phyloP scores from a whole-genome alignment of 2,329 filamentous ascomycete genomes.

The Pseudogymnoascus sp. region DNA sequence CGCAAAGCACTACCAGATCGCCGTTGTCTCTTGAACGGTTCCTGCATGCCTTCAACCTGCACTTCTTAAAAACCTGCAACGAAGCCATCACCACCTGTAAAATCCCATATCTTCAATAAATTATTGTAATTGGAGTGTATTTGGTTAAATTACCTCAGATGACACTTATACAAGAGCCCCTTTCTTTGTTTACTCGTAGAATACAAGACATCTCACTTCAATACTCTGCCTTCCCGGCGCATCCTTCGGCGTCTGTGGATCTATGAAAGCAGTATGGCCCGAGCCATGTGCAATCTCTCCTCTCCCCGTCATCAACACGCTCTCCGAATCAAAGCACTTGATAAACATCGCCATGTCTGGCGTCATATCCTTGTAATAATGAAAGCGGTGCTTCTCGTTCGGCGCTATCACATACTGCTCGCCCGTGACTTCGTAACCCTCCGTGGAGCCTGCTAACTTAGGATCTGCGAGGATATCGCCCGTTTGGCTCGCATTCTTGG shows the following conservation, averaged over 20 bases:
- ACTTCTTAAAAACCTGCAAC: not conserved
- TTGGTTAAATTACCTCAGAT: not conserved
- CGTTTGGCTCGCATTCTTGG: constrained; percentile 64
- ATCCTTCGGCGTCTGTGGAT: constrained; percentile 60
- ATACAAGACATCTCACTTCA: constrained; percentile 75
- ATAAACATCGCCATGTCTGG: constrained; percentile 65
- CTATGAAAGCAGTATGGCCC: constrained; percentile 71
- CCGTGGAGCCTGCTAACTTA: constrained; percentile 38
- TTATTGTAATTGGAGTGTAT: not conserved
- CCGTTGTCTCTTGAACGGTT: too few species aligned
- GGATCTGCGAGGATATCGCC: constrained; percentile 58
- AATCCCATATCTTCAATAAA: not conserved
- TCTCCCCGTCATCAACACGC: constrained; percentile 37
- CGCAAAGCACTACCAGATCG: too few species aligned
- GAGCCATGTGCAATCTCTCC: constrained; percentile 29
- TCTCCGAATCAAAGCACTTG: constrained; percentile 65
- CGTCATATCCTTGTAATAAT: constrained; percentile 59
- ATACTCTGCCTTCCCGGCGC: constrained; percentile 74
- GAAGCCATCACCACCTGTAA: not conserved
- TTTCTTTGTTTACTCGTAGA: constrained; percentile 30
- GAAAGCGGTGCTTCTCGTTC: constrained; percentile 59
- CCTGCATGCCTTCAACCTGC: not conserved
- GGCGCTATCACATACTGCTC: constrained; percentile 56
- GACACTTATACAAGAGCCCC: not conserved
- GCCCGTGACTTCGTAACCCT: constrained; percentile 55